Base-by-base conservation (phyloP, 306 rosid genomes). In the Vigna hirtella region DNA sequence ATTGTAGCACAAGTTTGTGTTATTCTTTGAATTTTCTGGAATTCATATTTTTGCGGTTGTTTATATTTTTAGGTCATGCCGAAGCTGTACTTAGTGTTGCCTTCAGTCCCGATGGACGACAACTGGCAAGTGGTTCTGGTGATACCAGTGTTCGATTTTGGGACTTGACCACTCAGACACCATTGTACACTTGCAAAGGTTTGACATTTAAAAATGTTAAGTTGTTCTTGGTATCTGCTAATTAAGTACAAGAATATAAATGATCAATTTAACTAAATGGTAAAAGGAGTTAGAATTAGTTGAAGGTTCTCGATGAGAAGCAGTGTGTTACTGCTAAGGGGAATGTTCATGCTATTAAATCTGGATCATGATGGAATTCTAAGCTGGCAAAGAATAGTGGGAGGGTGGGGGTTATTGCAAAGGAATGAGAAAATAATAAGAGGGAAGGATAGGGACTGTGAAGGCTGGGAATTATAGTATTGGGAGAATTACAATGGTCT, bases 121-220 rank as follows among this genome's bases (percentile, higher is more conserved):
- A 88, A 57, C 81, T 95, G 85, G 99, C 98, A 3, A 95, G 98
- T 86, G 99, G 98, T 84, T 95, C 99, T 24, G 98, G 99, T 52
- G 98, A 95, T 85, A 85, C 97, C 40, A 88, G 97, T 47, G 97
- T 95, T 84, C 86, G 96, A 48, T 82, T 95, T 65, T 95, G 99
- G 98, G 99, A 95, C 83, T 87, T 95, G 53, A 79, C 53, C 80
- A 95, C 99, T 42, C 99, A 95, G 82, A 93, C 97, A 17, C 98
- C 98, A 1, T 28, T 91, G 81, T 84, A 64, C 87, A 95, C 97
- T 32, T 89, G 99, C 83, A 79, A 92, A 92, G 99, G 99, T 95
- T 70, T 55, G 93, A 34, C 20, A 49, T 76, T 72, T 36, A 47
- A 17, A 67, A 38, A 69, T 82, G 77, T 57, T 77, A 38, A 38